phyloP scores from a whole-genome alignment of 1,284 basidiomycete genomes.

The Ustilago loliicola region DNA sequence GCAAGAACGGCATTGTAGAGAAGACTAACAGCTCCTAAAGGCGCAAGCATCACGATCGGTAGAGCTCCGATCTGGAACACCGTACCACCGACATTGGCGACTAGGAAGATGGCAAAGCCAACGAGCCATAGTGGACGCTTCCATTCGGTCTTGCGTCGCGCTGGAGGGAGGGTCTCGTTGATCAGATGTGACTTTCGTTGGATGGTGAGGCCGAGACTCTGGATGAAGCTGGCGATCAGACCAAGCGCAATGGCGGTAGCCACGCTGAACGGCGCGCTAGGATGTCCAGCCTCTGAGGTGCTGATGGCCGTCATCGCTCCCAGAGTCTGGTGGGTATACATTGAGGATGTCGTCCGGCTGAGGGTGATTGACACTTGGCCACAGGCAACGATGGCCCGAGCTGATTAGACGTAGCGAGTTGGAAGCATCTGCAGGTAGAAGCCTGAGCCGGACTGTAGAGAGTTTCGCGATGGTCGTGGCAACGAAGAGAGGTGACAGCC shows the following conservation, averaged over 20 bases:
- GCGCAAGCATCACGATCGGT: slow-evolving; percentile 72
- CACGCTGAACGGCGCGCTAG: slow-evolving; percentile 48
- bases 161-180: slow-evolving; percentile 80
- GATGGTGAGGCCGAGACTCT: slow-evolving; percentile 89
- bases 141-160: slow-evolving; percentile 57
- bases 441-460: background rate
- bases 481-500: background rate
- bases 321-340: background rate
- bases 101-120: slow-evolving; percentile 78
- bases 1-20: slow-evolving; percentile 97
- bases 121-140: slow-evolving; percentile 66
- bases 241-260: slow-evolving; percentile 75
- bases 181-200: slow-evolving; percentile 94
- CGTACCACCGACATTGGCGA: slow-evolving; percentile 91
- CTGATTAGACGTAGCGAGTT: background rate
- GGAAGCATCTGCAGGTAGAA: slow-evolving; percentile 12
- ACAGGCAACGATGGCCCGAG: slow-evolving; percentile 13
- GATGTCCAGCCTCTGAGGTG: slow-evolving; percentile 9
- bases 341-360: background rate
- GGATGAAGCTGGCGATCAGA: slow-evolving; percentile 87
- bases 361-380: background rate
- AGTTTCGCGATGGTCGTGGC: background rate
- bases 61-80: slow-evolving; percentile 94
- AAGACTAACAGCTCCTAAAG: slow-evolving; percentile 89
- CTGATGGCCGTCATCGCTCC: slow-evolving; percentile 17